Percentiles rank a stretch among this genome's conserved stretches.
These are phyloP conservation scores for Rosa lucieae DNA, from an alignment of 306 rosid species.

Conservation along the genomic window DNA sequence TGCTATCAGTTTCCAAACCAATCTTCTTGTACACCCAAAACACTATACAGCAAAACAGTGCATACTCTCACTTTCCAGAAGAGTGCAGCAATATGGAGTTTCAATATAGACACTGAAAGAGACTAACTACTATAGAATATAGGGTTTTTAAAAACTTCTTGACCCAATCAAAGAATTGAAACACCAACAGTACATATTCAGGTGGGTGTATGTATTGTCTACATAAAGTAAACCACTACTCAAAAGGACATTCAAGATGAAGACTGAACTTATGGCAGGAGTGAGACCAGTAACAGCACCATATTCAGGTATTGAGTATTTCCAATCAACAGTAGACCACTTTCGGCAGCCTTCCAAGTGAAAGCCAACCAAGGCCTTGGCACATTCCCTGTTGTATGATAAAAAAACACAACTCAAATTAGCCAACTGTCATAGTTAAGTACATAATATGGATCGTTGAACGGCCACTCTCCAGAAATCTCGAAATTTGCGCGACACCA, in stretches of 20 bases:
- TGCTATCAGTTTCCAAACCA: background rate
- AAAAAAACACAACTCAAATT: background rate
- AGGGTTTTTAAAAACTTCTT: background rate
- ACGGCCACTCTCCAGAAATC: too few species aligned
- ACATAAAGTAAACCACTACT: constrained; percentile 12
- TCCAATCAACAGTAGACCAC: constrained; percentile 55
- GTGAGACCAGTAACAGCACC: constrained; percentile 43
- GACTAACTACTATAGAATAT: background rate
- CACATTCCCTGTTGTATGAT: constrained; percentile 52
- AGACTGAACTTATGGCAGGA: constrained; percentile 8
- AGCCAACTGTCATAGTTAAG: background rate
- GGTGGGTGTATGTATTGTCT: background rate
- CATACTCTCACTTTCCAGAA: background rate
- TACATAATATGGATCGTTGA: background rate
- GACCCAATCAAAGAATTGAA: background rate
- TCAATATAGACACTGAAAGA: background rate
- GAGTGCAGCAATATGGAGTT: background rate
- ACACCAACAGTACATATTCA: background rate
- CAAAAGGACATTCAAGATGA: background rate
- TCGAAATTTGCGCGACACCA: too few species aligned
- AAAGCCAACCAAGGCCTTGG: constrained; percentile 43
- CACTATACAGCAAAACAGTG: background rate
- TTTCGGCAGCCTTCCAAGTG: constrained; percentile 47
- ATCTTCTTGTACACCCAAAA: background rate
- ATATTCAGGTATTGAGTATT: constrained; percentile 42